phyloP scores from a whole-genome alignment of 106 monocot species.

The Alisma plantagoaquatica region DNA sequence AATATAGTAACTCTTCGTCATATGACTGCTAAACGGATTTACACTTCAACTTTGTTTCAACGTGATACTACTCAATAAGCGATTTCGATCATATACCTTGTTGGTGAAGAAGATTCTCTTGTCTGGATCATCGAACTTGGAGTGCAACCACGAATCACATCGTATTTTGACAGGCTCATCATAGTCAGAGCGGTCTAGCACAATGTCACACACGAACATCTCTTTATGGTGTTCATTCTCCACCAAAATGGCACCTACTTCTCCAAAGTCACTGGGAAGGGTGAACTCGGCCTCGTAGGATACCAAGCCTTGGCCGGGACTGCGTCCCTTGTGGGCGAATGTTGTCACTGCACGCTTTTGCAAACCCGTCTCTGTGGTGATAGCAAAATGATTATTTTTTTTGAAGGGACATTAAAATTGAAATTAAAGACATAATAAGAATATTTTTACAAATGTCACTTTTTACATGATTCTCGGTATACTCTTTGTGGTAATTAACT shows the following conservation, averaged over 20 bases:
- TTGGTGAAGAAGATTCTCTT: constrained; percentile 75
- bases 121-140: constrained; percentile 26
- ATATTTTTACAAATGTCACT: too few relatives aligned
- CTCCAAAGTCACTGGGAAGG: constrained; percentile 67
- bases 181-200: constrained; percentile 63
- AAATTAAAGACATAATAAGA: too few relatives aligned
- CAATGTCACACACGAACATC: constrained; percentile 74
- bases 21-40: background rate
- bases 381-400: too few relatives aligned
- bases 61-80: background rate
- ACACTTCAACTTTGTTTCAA: background rate
- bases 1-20: background rate
- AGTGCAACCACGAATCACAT: constrained; percentile 92
- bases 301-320: too few relatives aligned
- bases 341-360: too few relatives aligned
- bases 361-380: too few relatives aligned
- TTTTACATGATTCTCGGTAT: too few relatives aligned
- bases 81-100: constrained; percentile 42
- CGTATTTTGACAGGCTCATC: constrained; percentile 68
- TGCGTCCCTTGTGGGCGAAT: too few relatives aligned
- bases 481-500: too few relatives aligned
- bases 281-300: constrained; percentile 71
- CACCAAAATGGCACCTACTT: constrained; percentile 71
- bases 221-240: constrained; percentile 61
- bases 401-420: too few relatives aligned